Conservation (phyloP, 805 yeast genomes). For the Ogataea parapolymorpha region DNA sequence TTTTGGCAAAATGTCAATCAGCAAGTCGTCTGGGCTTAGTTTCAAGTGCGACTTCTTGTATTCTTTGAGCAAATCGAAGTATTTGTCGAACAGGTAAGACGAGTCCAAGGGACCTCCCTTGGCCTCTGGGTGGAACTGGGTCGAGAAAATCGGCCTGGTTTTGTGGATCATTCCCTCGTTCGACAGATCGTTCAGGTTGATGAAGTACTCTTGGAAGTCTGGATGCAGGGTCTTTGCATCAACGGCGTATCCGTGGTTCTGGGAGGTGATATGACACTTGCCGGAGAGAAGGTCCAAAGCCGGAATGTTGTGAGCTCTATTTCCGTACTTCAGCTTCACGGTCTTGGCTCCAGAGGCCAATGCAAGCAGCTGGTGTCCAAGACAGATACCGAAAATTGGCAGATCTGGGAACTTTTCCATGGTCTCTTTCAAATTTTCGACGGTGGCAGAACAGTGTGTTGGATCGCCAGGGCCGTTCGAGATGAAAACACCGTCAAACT, state of each 20-base stretch:
- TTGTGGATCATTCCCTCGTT: slow-evolving; percentile 97
- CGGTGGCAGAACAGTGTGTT: slow-evolving; percentile 80
- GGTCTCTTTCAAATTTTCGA: slow-evolving; percentile 65
- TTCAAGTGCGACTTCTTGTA: slow-evolving; percentile 48
- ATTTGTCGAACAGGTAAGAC: slow-evolving; percentile 85
- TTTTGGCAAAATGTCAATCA: slow-evolving; percentile 62
- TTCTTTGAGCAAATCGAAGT: slow-evolving; percentile 62
- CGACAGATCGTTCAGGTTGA: slow-evolving; percentile 91
- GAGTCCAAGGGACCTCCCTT: slow-evolving; percentile 98
- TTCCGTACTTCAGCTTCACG: slow-evolving; percentile 91
- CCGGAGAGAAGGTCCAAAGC: slow-evolving; percentile 88
- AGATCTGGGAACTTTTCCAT: slow-evolving; percentile 61
- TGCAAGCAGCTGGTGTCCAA: slow-evolving; percentile 96
- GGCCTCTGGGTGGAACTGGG: slow-evolving; percentile 99
- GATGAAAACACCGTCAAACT: slow-evolving; percentile 91
- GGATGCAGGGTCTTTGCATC: slow-evolving; percentile 71
- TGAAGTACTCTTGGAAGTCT: slow-evolving; percentile 83
- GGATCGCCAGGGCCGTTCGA: slow-evolving; percentile 99
- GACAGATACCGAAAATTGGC: slow-evolving; percentile 96
- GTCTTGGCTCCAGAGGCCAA: slow-evolving; percentile 94
- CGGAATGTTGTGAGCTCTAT: slow-evolving; percentile 98
- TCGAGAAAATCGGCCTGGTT: slow-evolving; percentile 85
- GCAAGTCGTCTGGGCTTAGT: slow-evolving; percentile 41
- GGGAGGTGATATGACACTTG: slow-evolving; percentile 95
- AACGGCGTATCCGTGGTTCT: slow-evolving; percentile 98